A percentile compares a stretch with the other conserved stretches of the same genome.
These are phyloP conservation scores for Karstenula rhodostoma DNA, from an alignment of 2,329 filamentous ascomycete species.

Conservation along the genomic window DNA sequence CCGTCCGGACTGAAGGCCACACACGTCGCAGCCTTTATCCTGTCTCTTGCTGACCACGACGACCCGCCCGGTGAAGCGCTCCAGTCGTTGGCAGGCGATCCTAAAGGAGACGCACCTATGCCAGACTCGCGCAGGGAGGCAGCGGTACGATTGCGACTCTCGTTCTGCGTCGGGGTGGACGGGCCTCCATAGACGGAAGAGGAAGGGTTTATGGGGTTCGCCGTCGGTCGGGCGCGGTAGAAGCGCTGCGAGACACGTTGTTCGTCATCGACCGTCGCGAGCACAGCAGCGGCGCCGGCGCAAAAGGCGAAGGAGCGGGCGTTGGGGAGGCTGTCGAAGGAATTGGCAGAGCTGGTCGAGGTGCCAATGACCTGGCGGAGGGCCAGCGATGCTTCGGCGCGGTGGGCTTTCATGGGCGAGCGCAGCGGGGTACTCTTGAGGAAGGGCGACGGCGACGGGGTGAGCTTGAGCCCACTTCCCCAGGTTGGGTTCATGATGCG, in stretches of 20 bases:
- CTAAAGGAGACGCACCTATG: conserved; percentile 52
- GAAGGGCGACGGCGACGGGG: conserved; percentile 74
- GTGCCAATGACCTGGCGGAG: conserved; percentile 89
- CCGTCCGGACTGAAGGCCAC: conserved; percentile 88
- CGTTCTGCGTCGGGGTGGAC: conserved; percentile 62
- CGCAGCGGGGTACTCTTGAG: conserved; percentile 67
- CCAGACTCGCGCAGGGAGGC: conserved; percentile 59
- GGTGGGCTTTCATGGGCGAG: conserved; percentile 65
- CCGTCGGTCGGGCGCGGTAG: conserved; percentile 81
- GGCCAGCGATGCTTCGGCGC: conserved; percentile 64
- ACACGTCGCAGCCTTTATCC: conserved; percentile 93
- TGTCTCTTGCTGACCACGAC: conserved; percentile 87
- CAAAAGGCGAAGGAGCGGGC: conserved; percentile 83
- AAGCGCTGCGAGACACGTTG: conserved; percentile 77
- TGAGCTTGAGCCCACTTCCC: conserved; percentile 55
- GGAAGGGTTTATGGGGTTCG: conserved; percentile 71
- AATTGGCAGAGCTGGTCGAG: conserved; percentile 82
- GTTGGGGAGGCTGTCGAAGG: conserved; percentile 81
- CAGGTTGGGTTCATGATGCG: conserved; percentile 53
- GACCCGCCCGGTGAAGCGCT: conserved; percentile 69
- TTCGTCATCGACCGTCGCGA: conserved; percentile 79
- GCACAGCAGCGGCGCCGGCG: conserved; percentile 90
- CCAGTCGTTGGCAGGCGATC: conserved; percentile 60
- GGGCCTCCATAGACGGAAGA: conserved; percentile 60
- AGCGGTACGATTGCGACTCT: conserved; percentile 67